Evolutionary conservation across 805 yeast genomes (phyloP).

Genomic region (Teunomyces pallodes): DNA sequence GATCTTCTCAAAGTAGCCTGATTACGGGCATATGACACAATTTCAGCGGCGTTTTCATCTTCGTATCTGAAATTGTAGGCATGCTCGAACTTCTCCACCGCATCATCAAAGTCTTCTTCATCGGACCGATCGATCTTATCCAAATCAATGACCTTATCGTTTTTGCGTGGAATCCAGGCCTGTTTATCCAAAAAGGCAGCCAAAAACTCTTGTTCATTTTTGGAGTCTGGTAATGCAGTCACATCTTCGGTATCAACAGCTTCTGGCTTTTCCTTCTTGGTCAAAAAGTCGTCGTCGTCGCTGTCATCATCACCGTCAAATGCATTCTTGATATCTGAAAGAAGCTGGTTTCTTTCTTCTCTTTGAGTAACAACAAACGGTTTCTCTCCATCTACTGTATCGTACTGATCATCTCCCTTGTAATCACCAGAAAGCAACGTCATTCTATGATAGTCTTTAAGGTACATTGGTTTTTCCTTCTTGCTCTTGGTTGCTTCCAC

Average conservation of each 20-base stretch:
- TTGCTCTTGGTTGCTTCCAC: conserved; percentile 33
- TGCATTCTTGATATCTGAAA: conserved; percentile 73
- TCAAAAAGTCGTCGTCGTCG: conserved; percentile 47
- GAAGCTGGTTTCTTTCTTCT: conserved; percentile 70
- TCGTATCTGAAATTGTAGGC: conserved; percentile 95
- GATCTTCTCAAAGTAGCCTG: conserved; percentile 90
- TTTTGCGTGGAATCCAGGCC: conserved; percentile 85
- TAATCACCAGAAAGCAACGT: conserved; percentile 68
- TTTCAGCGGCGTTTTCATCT: conserved; percentile 86
- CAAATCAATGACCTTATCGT: conserved; percentile 54
- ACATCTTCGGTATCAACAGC: conserved; percentile 25
- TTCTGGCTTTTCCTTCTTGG: conserved; percentile 46
- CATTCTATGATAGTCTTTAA: conserved; percentile 91
- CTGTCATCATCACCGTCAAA: conserved; percentile 46
- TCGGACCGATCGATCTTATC: conserved; percentile 53
- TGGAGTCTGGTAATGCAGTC: conserved; percentile 56
- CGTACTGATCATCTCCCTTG: conserved; percentile 52
- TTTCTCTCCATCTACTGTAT: conserved; percentile 52
- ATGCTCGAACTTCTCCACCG: conserved; percentile 85
- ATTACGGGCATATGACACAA: conserved; percentile 90
- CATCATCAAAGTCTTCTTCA: conserved; percentile 87
- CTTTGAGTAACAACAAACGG: conserved; percentile 74
- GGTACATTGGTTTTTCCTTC: conserved; percentile 66
- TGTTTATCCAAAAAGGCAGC: conserved; percentile 68
- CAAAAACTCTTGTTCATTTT: conserved; percentile 67